phyloP scores from a whole-genome alignment of 768 basidiomycete species.

The Nidularia pulvinata region DNA sequence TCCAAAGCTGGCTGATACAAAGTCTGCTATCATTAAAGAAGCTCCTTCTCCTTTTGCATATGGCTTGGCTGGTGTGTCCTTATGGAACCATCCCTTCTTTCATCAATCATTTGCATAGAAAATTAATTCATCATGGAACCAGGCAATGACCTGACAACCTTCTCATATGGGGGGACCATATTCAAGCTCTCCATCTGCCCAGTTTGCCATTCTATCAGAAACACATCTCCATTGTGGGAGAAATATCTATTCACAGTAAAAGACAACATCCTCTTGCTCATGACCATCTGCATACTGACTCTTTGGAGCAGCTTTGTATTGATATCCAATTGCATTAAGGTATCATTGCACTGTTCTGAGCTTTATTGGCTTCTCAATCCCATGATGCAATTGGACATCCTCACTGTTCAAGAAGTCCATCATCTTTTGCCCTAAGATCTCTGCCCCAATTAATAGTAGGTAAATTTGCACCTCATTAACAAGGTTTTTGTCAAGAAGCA shows the following conservation, averaged over 20 bases:
- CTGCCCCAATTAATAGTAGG: conserved; percentile 19
- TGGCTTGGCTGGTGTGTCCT: conserved; percentile 18
- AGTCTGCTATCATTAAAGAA: conserved; percentile 37
- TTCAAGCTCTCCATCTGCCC: conserved; percentile 4
- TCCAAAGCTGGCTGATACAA: conserved; percentile 25
- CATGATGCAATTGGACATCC: conserved; percentile 7
- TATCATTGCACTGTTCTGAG: conserved; percentile 16
- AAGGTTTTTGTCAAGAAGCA: conserved; percentile 27
- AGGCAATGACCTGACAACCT: conserved; percentile 4
- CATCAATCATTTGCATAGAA: conserved; percentile 36
- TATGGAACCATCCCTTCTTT: conserved; percentile 23
- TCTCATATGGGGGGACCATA: too few relatives aligned
- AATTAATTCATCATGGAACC: conserved; percentile 36
- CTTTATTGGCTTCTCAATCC: conserved; percentile 12
- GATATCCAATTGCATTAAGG: conserved; percentile 14
- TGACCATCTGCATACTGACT: conserved; percentile 24
- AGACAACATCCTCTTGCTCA: conserved; percentile 29
- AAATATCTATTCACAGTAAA: conserved; percentile 20
- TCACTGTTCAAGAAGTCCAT: conserved; percentile 14
- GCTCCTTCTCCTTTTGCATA: conserved; percentile 33
- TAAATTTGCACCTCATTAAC: conserved; percentile 16
- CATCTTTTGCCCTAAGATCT: conserved; percentile 16
- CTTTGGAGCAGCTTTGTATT: conserved; percentile 5
- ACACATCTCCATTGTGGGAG: conserved; percentile 11
- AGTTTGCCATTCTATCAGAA: background rate